A percentile compares a stretch with the other conserved stretches of the same genome.
Conservation (phyloP, 495 filamentous ascomycete genomes). For the Aspergillus mulundensis region DNA sequence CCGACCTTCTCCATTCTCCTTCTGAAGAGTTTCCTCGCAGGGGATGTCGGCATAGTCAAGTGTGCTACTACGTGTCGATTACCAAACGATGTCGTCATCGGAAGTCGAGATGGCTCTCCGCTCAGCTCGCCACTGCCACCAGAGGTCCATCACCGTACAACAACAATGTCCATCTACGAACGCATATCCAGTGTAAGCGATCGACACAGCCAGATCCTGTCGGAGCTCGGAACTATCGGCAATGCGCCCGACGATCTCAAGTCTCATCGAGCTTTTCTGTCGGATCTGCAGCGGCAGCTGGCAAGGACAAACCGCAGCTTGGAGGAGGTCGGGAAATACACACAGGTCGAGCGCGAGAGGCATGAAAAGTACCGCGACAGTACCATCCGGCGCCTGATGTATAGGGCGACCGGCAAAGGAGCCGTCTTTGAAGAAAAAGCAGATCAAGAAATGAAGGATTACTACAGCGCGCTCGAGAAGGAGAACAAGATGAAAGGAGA, state of each 20-base stretch:
- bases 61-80: too few species aligned
- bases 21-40: too few species aligned
- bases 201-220: slow-evolving; percentile 1
- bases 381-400: slow-evolving; percentile 2
- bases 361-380: slow-evolving; percentile 8
- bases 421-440: slow-evolving; percentile 5
- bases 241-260: background rate
- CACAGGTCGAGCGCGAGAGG: background rate
- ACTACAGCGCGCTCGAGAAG: slow-evolving; percentile 1
- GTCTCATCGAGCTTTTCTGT: slow-evolving; percentile 1
- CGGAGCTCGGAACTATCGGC: background rate
- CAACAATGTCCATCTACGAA: slow-evolving; percentile 3
- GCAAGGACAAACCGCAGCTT: background rate
- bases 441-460: slow-evolving; percentile 1
- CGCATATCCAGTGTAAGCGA: background rate
- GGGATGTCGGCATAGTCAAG: too few species aligned
- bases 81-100: too few species aligned
- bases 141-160: too few species aligned
- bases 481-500: background rate
- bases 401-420: background rate
- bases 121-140: too few species aligned
- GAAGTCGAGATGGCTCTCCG: too few species aligned
- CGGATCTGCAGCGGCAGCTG: background rate
- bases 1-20: too few species aligned
- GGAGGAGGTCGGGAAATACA: background rate